Base-by-base conservation (phyloP, 2,329 filamentous ascomycete species). In the Penicillium sp. region DNA sequence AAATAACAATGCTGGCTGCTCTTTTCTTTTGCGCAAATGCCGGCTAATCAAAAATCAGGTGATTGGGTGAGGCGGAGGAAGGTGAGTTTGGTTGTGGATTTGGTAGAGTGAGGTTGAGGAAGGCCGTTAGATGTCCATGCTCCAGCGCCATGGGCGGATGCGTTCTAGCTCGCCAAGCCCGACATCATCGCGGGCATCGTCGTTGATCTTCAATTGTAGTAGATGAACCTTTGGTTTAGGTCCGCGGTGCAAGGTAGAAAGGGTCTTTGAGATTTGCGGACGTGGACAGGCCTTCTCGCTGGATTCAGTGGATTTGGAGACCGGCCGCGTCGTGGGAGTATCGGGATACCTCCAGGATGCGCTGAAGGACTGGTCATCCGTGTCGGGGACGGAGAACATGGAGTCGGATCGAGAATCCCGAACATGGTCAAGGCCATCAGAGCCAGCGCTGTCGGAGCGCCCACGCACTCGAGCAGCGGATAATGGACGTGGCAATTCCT, bases 121-220 rank as follows among this genome's bases (percentile, higher is more conserved):
- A 49, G 27, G 41, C 16, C 14, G 26, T 63, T 60, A 72, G 31
- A 72, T 65, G 49, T 72, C 68, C 67, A 72, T 71, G 51, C 69
- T 72, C 69, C 69, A 72, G 49, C 69, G 63, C 60, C 64, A 71
- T 10, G 67, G 68, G 26, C 65, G 65, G 41, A 69, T 55, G 29
- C 57, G 60, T 46, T 66, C 59, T 18, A 68, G 52, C 44, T 67
- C 60, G 36, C 65, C 64, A 24, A 65, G 42, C 11, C 50, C 60
- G 18, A 67, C 50, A 31, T 66, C 62, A 31, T 64, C 60, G 40
- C 57, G 49, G 16, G 44, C 18, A 6, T 61, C 57, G 36, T 69
- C 65, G 40, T 64, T 67, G 44, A 69, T 62, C 56, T 69, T 66
- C 40, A 70, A 29, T 18, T 67, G 67, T 13, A 69, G 43, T 29